Evolutionary conservation across 331 rosid genomes (phyloP).

Genomic region (Quercus lobata): DNA sequence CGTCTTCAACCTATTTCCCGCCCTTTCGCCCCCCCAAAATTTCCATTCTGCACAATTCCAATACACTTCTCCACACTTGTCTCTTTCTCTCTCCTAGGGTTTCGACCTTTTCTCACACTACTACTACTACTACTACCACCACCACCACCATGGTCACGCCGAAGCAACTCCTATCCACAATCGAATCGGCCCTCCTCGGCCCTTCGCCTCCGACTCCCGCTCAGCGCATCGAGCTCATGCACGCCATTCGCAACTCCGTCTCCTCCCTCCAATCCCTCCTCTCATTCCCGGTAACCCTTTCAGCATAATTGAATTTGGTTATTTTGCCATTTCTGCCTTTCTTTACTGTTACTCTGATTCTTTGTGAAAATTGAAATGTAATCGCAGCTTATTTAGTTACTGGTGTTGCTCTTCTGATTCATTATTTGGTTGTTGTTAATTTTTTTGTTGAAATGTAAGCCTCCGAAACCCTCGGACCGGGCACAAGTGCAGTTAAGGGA

Average conservation of each 20-base stretch:
- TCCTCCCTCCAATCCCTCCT: constrained; percentile 66
- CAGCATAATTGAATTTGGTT: not conserved
- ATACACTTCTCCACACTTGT: constrained; percentile 15
- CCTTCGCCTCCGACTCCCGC: constrained; percentile 70
- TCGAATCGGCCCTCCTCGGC: constrained; percentile 74
- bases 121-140: not conserved
- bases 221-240: constrained; percentile 73
- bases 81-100: constrained; percentile 15
- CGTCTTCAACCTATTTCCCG: not conserved
- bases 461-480: constrained; percentile 81
- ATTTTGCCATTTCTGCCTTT: not conserved
- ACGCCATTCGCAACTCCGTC: constrained; percentile 68
- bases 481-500: constrained; percentile 77
- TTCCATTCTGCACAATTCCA: not conserved
- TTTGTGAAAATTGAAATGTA: not conserved
- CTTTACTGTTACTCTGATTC: not conserved
- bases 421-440: not conserved
- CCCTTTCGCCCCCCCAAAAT: not conserved
- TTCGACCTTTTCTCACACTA: constrained; percentile 8
- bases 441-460: constrained; percentile 33
- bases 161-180: constrained; percentile 62
- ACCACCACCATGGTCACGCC: constrained; percentile 51
- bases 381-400: not conserved
- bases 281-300: constrained; percentile 52
- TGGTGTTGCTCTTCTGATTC: not conserved